phyloP scores from a whole-genome alignment of 2,329 filamentous ascomycete genomes.

The Pseudogymnoascus sp. region DNA sequence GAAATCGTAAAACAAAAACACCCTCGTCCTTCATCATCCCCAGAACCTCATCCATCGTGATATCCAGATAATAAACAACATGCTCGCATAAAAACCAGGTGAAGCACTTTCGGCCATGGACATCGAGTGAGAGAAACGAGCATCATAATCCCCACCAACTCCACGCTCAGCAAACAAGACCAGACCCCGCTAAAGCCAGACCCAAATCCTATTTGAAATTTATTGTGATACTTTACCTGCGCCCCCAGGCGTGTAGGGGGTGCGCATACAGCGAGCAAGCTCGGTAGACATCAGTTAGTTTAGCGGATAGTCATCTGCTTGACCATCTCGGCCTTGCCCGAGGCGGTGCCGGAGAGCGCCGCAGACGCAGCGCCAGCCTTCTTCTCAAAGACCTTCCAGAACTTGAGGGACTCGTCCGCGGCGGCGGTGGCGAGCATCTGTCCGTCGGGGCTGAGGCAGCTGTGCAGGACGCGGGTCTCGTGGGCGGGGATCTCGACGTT shows the following conservation, averaged over 20 bases:
- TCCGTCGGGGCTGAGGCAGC: slow-evolving; percentile 90
- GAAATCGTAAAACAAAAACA: neutral
- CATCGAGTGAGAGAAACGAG: slow-evolving; percentile 34
- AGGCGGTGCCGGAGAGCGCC: slow-evolving; percentile 55
- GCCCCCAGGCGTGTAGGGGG: slow-evolving; percentile 9
- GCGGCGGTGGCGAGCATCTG: slow-evolving; percentile 96
- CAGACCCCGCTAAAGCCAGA: slow-evolving; percentile 34
- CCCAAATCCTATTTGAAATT: slow-evolving; percentile 22
- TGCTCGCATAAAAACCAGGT: slow-evolving; percentile 27
- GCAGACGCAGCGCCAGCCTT: slow-evolving; percentile 68
- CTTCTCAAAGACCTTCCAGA: slow-evolving; percentile 99
- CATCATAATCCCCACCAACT: slow-evolving; percentile 36
- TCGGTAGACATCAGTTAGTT: slow-evolving; percentile 31
- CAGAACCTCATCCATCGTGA: slow-evolving; percentile 15
- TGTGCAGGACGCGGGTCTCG: slow-evolving; percentile 93
- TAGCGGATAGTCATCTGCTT: slow-evolving; percentile 95
- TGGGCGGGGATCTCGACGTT: slow-evolving; percentile 97
- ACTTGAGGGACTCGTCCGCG: slow-evolving; percentile 95
- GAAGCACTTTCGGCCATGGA: slow-evolving; percentile 42
- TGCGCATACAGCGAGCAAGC: slow-evolving; percentile 6
- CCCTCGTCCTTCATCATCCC: slow-evolving; percentile 1
- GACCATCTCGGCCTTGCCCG: slow-evolving; percentile 72
- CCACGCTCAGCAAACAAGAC: slow-evolving; percentile 42
- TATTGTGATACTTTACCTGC: slow-evolving; percentile 27
- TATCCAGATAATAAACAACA: slow-evolving; percentile 24